Conservation (phyloP, 106 monocot species). For the Vanilla planifolia region DNA sequence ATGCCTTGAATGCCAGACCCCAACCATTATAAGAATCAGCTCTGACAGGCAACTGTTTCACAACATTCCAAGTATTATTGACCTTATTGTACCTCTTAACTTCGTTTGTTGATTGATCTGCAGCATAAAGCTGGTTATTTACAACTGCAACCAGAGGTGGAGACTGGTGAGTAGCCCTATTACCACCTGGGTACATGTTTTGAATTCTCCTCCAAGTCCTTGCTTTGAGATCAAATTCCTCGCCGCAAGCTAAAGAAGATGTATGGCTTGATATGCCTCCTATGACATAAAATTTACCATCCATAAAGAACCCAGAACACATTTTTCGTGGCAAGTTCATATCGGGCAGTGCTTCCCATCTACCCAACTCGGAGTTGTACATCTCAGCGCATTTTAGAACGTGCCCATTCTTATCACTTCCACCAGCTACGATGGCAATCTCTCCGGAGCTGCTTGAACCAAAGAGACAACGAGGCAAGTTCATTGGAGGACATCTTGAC, state of each 20-base stretch:
- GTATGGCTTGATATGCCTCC: conserved; percentile 62
- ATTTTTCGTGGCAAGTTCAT: conserved; percentile 65
- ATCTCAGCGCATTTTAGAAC: conserved; percentile 65
- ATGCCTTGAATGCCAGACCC: conserved; percentile 86
- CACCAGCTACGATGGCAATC: conserved; percentile 80
- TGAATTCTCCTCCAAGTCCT: conserved; percentile 61
- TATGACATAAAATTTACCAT: conserved; percentile 80
- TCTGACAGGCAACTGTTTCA: conserved; percentile 58
- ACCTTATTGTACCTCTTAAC: conserved; percentile 75
- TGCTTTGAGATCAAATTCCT: conserved; percentile 64
- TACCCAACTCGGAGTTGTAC: conserved; percentile 63
- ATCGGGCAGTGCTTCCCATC: conserved; percentile 59
- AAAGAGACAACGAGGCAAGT: conserved; percentile 68
- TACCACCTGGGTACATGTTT: conserved; percentile 68
- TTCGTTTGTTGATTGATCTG: conserved; percentile 54
- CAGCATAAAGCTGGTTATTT: conserved; percentile 80
- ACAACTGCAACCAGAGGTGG: conserved; percentile 87
- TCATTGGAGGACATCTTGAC: conserved; percentile 59
- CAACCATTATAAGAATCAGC: conserved; percentile 78
- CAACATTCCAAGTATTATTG: conserved; percentile 69
- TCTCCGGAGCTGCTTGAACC: conserved; percentile 62
- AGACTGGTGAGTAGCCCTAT: conserved; percentile 57
- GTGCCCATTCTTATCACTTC: conserved; percentile 49
- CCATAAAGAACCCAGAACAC: conserved; percentile 88
- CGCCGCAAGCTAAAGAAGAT: conserved; percentile 75